phyloP scores from a whole-genome alignment of 2,329 filamentous ascomycete genomes.

The Neofusicoccum cordaticola region DNA sequence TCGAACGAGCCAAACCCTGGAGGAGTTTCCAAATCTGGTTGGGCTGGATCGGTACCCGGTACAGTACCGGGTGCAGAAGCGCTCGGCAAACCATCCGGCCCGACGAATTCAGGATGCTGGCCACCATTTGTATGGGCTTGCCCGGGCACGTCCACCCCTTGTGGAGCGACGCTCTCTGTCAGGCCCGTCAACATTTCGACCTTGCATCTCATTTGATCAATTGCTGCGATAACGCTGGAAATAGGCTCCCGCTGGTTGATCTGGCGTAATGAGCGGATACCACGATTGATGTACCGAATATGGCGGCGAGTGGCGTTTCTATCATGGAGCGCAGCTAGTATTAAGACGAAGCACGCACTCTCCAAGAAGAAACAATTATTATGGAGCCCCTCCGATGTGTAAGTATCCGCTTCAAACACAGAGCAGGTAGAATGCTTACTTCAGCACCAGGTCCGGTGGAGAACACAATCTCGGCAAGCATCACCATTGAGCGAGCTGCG shows the following conservation, averaged over 20 bases:
- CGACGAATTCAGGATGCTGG: not conserved
- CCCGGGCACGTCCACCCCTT: not conserved
- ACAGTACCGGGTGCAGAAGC: not conserved
- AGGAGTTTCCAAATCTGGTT: not conserved
- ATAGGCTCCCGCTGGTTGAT: slow-evolving; percentile 6
- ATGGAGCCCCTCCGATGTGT: not conserved
- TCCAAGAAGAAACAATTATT: slow-evolving; percentile 17
- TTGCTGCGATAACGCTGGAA: slow-evolving; percentile 11
- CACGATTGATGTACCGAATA: slow-evolving; percentile 12
- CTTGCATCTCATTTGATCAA: slow-evolving; percentile 4
- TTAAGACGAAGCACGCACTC: slow-evolving; percentile 15
- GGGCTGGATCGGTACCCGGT: not conserved
- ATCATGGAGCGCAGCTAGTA: slow-evolving; percentile 14
- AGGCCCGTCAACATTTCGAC: slow-evolving; percentile 11
- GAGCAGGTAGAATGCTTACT: not conserved
- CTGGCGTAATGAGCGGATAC: slow-evolving; percentile 4
- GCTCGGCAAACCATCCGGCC: not conserved
- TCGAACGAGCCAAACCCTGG: slow-evolving; percentile 2
- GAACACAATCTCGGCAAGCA: slow-evolving; percentile 6
- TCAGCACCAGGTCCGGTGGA: not conserved
- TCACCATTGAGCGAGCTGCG: slow-evolving; percentile 12
- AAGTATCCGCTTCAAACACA: too few relatives aligned
- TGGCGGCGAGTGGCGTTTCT: slow-evolving; percentile 3
- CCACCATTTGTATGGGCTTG: not conserved
- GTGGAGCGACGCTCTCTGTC: not conserved